Conservation (phyloP, 768 basidiomycete species). For the Cystobasidium ongulense region DNA sequence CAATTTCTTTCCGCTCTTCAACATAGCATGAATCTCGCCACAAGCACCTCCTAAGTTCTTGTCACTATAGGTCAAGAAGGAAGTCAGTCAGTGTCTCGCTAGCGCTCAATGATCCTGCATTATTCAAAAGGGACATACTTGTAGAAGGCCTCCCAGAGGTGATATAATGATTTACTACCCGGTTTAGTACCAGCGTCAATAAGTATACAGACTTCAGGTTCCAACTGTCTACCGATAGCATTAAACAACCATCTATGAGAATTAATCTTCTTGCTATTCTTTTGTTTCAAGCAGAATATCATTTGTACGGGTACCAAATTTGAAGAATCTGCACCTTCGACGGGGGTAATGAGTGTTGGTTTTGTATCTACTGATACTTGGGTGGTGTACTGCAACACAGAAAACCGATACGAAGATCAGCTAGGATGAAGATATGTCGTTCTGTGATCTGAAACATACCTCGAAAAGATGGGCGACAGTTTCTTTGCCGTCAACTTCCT, state of each 20-base stretch:
- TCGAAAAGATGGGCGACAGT: conserved; percentile 90
- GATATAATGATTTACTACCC: conserved; percentile 89
- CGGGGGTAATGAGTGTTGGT: conserved; percentile 82
- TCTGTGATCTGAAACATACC: conserved; percentile 48
- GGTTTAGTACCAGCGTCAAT: conserved; percentile 96
- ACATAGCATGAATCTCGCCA: conserved; percentile 56
- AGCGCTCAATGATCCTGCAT: conserved; percentile 70
- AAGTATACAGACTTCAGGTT: conserved; percentile 87
- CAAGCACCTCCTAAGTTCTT: conserved; percentile 40
- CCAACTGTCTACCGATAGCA: conserved; percentile 54
- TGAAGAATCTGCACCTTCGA: conserved; percentile 69
- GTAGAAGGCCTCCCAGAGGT: conserved; percentile 63
- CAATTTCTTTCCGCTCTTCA: conserved; percentile 80
- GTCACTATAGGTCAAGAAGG: conserved; percentile 49
- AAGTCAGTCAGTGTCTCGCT: conserved; percentile 55
- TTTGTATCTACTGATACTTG: conserved; percentile 87
- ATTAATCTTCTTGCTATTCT: conserved; percentile 93
- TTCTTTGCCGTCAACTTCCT: conserved; percentile 48
- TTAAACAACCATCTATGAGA: conserved; percentile 97
- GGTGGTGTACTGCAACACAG: conserved; percentile 69
- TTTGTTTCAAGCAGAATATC: conserved; percentile 53
- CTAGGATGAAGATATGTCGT: neutral
- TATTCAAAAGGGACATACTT: conserved; percentile 53
- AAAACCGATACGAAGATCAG: neutral
- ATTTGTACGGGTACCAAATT: conserved; percentile 58